Conservation (phyloP, 352 stramenopile species). For the Globisporangium sylvaticum region DNA sequence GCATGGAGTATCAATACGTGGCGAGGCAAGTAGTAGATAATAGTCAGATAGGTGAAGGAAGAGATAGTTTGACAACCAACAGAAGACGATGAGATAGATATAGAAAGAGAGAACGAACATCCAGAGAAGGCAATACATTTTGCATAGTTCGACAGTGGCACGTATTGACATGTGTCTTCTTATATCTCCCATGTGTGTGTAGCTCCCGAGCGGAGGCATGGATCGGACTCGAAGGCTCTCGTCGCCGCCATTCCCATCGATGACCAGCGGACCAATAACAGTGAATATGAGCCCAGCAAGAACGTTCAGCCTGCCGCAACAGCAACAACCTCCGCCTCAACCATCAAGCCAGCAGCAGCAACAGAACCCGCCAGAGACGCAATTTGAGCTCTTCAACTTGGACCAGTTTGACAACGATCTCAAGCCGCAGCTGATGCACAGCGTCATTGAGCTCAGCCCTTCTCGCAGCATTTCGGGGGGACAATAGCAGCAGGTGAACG, state of each 20-base stretch:
- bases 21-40: background rate
- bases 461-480: background rate
- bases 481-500: background rate
- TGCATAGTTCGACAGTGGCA: background rate
- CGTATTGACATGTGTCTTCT: background rate
- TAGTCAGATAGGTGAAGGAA: background rate
- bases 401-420: conserved; percentile 21
- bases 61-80: background rate
- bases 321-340: background rate
- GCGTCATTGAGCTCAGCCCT: conserved; percentile 20
- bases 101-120: background rate
- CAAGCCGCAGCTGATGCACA: conserved; percentile 15
- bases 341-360: background rate
- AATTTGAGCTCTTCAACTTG: conserved; percentile 22
- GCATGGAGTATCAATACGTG: background rate
- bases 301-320: background rate
- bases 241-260: conserved; percentile 17
- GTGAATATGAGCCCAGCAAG: background rate
- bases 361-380: conserved; percentile 4
- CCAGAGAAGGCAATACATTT: background rate
- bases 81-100: background rate
- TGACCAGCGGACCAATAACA: background rate
- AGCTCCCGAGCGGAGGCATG: background rate
- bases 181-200: background rate
- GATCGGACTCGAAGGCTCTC: conserved; percentile 19